Evolutionary conservation across 139 green algal genomes (phyloP), one percentile per base, ranked within the genome.

Genomic region (Chlamydomonas sp.): DNA sequence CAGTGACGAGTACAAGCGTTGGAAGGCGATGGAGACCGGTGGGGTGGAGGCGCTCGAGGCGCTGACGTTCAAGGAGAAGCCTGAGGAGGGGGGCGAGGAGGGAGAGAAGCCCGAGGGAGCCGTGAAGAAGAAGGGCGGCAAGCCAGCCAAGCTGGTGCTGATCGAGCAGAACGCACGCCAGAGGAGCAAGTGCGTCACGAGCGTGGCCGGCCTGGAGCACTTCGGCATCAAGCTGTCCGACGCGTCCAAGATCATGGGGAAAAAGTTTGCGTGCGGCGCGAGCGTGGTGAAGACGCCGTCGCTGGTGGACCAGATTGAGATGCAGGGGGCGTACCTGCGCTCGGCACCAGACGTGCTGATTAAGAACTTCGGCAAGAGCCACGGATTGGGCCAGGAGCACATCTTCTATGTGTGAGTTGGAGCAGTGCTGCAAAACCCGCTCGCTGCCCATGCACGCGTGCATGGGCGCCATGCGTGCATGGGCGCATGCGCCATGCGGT

Each of bases 221-320:
- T 97, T 96, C 75, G 87, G 87, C 13, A 77, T 97, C 3, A 97
- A 97, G 79, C 86, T 97, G 3, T 66, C 75, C 20, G 91, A 97
- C 8, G 93, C 92, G 0, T 74, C 86, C 36, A 99, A 99, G 83
- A 69, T 95, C 33, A 95, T 98, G 71, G 95, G 95, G 63, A 99
- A 99, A 73, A 98, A 98, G 79, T 99, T 98, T 84, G 95, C 95
- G 13, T 95, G 88, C 65, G 95, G 95, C 31, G 57, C 36, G 54
- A 90, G 81, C 4, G 91, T 98, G 0, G 85, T 86, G 5, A 99
- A 98, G 80, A 90, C 82, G 8, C 75, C 91, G 26, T 88, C 82
- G 35, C 82, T 84, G 10, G 83, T 83, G 73, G 92, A 98, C 73
- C 88, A 98, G 76, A 95, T 99, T 33, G 95, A 99, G 63, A 88